These are phyloP conservation scores for Cucurbita pepo DNA, from an alignment of 306 rosid genomes.

Conservation along the genomic window DNA sequence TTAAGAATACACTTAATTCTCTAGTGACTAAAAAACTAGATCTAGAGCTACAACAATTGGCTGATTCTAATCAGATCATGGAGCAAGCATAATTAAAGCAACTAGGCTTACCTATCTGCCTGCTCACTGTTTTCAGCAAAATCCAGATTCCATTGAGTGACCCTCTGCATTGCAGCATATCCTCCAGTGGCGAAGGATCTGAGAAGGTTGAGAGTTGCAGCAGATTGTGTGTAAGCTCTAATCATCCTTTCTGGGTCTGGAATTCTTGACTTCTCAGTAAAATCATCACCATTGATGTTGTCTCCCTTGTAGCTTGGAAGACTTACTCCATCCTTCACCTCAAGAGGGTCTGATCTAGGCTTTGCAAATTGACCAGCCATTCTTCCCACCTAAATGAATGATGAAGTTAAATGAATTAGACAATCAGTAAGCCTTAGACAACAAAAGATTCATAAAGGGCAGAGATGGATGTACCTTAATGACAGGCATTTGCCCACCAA, in stretches of 20 bases:
- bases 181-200: conserved; percentile 69
- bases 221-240: conserved; percentile 59
- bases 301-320: conserved; percentile 56
- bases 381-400: conserved; percentile 46
- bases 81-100: not conserved
- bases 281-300: conserved; percentile 51
- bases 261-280: conserved; percentile 39
- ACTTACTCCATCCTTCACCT: conserved; percentile 47
- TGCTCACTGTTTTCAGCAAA: conserved; percentile 61
- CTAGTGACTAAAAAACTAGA: not conserved
- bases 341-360: conserved; percentile 36
- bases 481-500: conserved; percentile 58
- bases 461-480: conserved; percentile 28
- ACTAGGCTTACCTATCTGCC: conserved; percentile 38
- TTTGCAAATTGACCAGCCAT: conserved; percentile 77
- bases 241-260: conserved; percentile 67
- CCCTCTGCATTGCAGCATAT: conserved; percentile 74
- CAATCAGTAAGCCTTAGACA: not conserved
- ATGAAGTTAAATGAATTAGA: not conserved
- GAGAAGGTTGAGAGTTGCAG: conserved; percentile 56
- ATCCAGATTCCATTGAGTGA: conserved; percentile 66
- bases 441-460: not conserved
- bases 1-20: not conserved
- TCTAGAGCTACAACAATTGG: not conserved
- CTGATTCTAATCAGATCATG: not conserved